These are phyloP conservation scores for Saccharomycodes ludwigii DNA, from an alignment of 805 yeast genomes.

Conservation along the genomic window DNA sequence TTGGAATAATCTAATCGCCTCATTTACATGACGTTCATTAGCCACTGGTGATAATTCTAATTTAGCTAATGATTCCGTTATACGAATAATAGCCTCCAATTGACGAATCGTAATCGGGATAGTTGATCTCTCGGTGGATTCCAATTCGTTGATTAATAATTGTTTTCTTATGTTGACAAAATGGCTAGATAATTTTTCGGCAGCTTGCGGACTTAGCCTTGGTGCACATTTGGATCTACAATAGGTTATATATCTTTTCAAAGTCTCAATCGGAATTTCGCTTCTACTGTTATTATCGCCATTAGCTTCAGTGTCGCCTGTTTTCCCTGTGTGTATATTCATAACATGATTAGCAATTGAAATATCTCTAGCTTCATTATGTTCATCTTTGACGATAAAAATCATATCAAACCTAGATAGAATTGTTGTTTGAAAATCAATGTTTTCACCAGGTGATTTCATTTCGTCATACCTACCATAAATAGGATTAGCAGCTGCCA, in stretches of 20 bases:
- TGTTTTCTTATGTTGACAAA: conserved; percentile 83
- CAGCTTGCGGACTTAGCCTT: conserved; percentile 73
- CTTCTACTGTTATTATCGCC: conserved; percentile 31
- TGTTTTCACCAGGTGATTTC: conserved; percentile 95
- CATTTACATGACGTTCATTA: conserved; percentile 81
- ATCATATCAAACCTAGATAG: conserved; percentile 98
- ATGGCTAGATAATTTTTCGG: conserved; percentile 81
- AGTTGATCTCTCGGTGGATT: conserved; percentile 78
- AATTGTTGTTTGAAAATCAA: conserved; percentile 94
- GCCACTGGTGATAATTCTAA: conserved; percentile 74
- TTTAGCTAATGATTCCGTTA: conserved; percentile 88
- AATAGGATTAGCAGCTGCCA: conserved; percentile 97
- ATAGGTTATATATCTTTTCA: conserved; percentile 87
- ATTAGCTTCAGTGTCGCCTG: conserved; percentile 37
- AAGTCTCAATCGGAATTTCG: conserved; percentile 78
- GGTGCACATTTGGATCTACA: conserved; percentile 91
- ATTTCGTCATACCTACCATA: conserved; percentile 94
- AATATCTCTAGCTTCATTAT: conserved; percentile 72
- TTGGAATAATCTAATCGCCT: conserved; percentile 84
- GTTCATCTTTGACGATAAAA: conserved; percentile 92
- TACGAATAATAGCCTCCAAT: conserved; percentile 92
- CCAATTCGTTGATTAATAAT: conserved; percentile 68
- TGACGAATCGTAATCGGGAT: conserved; percentile 97
- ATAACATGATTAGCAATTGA: conserved; percentile 91
- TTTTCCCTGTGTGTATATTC: conserved; percentile 76